Percentiles rank a stretch among this genome's conserved stretches.
phyloP scores from a whole-genome alignment of 1,284 basidiomycete genomes.

The Ustilago sp. region DNA sequence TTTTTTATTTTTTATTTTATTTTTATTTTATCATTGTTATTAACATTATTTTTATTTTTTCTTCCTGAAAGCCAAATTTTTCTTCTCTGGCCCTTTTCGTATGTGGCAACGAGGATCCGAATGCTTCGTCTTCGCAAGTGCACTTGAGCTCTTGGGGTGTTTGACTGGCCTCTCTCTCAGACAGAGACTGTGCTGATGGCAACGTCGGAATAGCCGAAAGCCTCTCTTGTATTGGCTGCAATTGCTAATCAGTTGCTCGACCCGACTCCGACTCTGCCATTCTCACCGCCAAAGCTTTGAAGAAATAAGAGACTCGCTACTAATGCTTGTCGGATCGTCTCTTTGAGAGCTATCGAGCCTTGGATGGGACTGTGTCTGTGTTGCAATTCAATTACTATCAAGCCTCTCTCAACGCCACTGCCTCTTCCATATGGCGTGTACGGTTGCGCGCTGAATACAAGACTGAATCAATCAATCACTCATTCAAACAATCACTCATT shows the following conservation, averaged over 20 bases:
- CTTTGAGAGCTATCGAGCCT: not conserved
- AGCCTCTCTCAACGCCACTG: not conserved
- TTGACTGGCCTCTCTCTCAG: not conserved
- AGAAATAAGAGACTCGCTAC: not conserved
- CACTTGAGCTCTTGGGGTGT: not conserved
- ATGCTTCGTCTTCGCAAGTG: not conserved
- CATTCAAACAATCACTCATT: not conserved
- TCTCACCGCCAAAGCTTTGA: not conserved
- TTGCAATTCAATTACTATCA: not conserved
- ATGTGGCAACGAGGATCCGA: not conserved
- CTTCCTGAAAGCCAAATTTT: too few species aligned
- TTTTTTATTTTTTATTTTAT: not conserved
- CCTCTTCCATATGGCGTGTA: not conserved
- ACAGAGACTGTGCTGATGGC: not conserved
- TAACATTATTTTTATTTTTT: not conserved
- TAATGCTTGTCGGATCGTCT: not conserved
- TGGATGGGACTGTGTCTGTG: not conserved
- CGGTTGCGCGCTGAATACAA: too few species aligned
- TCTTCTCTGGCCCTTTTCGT: not conserved
- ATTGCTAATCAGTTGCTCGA: not conserved
- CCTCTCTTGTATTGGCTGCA: slow-evolving; percentile 1
- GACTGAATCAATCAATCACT: too few species aligned
- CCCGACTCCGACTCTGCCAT: not conserved
- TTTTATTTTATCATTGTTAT: not conserved
- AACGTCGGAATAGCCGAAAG: slow-evolving; percentile 3